phyloP scores from a whole-genome alignment of 129 eudicot genomes.

The Arctium minus region DNA sequence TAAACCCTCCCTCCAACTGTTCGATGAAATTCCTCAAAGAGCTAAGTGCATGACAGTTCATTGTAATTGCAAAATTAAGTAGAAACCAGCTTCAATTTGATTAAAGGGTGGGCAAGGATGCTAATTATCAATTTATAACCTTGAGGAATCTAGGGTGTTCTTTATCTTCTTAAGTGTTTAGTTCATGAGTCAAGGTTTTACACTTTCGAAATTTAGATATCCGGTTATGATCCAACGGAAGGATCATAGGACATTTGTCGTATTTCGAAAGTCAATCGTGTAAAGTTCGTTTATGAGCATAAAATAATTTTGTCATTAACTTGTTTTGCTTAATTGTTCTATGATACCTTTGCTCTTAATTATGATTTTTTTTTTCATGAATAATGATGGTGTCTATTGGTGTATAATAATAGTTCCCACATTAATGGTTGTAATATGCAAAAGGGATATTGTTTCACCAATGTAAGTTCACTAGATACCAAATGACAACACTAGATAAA shows the following conservation, averaged over 20 bases:
- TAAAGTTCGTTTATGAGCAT: background rate
- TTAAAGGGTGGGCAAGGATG: too few species aligned
- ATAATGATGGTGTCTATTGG: background rate
- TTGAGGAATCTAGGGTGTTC: background rate
- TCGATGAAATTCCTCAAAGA: constrained; percentile 14
- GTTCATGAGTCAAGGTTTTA: too few species aligned
- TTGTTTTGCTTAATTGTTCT: background rate
- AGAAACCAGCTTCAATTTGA: background rate
- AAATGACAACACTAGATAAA: too few species aligned
- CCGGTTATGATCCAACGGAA: too few species aligned
- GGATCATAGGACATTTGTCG: too few species aligned
- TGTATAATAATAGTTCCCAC: background rate
- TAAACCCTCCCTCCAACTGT: background rate
- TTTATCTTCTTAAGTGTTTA: too few species aligned
- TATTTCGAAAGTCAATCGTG: background rate
- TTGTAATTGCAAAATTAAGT: background rate
- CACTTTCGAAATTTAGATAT: too few species aligned
- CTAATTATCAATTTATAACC: too few species aligned
- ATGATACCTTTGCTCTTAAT: background rate
- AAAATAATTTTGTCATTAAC: background rate
- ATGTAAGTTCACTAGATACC: too few species aligned
- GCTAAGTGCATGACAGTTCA: background rate
- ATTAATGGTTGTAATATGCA: background rate
- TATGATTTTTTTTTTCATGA: background rate
- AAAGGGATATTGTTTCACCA: background rate